phyloP scores from a whole-genome alignment of 2,329 filamentous ascomycete species.

The Calonectria montana region DNA sequence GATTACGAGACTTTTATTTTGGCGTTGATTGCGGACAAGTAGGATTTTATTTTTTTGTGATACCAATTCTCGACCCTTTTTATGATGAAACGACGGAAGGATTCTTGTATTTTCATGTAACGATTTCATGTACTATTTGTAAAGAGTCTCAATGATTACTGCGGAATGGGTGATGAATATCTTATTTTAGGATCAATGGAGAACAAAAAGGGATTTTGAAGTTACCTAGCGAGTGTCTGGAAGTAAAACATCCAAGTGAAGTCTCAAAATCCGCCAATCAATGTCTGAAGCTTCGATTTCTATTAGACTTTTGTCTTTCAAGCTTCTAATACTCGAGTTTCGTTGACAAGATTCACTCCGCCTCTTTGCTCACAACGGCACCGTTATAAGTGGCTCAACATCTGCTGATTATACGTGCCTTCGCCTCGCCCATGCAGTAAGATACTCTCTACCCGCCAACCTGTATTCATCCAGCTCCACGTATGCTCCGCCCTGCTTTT shows the following conservation, averaged over 20 bases:
- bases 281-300: too few relatives aligned
- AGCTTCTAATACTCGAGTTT: too few relatives aligned
- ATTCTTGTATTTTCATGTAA: not conserved
- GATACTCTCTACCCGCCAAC: not conserved
- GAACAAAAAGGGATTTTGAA: not conserved
- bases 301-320: too few relatives aligned
- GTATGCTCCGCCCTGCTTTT: not conserved
- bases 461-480: not conserved
- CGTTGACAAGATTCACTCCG: too few relatives aligned
- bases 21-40: slow-evolving; percentile 44
- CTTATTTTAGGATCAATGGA: not conserved
- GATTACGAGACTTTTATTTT: slow-evolving; percentile 45
- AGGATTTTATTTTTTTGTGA: not conserved
- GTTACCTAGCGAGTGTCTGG: too few relatives aligned
- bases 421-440: not conserved
- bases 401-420: not conserved
- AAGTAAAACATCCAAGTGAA: too few relatives aligned
- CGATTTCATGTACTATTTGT: not conserved
- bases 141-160: not conserved
- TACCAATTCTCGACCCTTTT: not conserved
- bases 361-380: too few relatives aligned
- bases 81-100: not conserved
- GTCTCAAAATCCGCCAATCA: too few relatives aligned
- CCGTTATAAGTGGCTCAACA: too few relatives aligned
- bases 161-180: not conserved